phyloP scores from a whole-genome alignment of 2,329 filamentous ascomycete species.

The Parascedosporium putredinis region DNA sequence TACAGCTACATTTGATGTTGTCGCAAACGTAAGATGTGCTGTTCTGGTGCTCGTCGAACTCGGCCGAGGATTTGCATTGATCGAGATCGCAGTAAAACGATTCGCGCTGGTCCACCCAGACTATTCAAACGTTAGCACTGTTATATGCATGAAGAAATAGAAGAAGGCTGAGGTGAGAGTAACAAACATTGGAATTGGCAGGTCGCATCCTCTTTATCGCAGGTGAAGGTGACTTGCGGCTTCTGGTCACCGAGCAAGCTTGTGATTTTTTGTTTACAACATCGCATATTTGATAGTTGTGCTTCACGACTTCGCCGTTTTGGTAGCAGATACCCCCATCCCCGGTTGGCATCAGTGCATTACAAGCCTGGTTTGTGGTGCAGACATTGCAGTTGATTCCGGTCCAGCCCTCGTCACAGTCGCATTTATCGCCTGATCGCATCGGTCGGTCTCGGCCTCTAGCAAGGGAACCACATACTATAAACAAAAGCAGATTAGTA shows the following conservation, averaged over 20 bases:
- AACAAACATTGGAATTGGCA: slow-evolving; percentile 90
- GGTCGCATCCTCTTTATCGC: slow-evolving; percentile 59
- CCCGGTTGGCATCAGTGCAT: slow-evolving; percentile 74
- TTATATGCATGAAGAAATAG: background rate
- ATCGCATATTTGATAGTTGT: slow-evolving; percentile 96
- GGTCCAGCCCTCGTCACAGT: slow-evolving; percentile 87
- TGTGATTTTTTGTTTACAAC: slow-evolving; percentile 90
- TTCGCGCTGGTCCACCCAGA: slow-evolving; percentile 90
- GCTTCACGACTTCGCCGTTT: slow-evolving; percentile 78
- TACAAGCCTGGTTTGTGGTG: slow-evolving; percentile 69
- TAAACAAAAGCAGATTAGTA: slow-evolving; percentile 2
- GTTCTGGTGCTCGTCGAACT: slow-evolving; percentile 62
- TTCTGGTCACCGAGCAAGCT: slow-evolving; percentile 74
- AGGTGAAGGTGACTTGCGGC: slow-evolving; percentile 91
- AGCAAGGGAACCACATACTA: slow-evolving; percentile 77
- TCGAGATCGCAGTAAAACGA: slow-evolving; percentile 93
- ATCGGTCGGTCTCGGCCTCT: slow-evolving; percentile 70
- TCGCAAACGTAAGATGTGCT: slow-evolving; percentile 77
- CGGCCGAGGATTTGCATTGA: slow-evolving; percentile 63
- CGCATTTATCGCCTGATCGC: slow-evolving; percentile 60
- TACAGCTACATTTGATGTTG: slow-evolving; percentile 75
- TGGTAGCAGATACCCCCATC: slow-evolving; percentile 86
- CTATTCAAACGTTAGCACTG: slow-evolving; percentile 27
- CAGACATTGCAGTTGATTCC: slow-evolving; percentile 99
- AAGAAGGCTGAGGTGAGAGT: slow-evolving; percentile 2